Percentiles rank a stretch among this genome's conserved stretches.
Evolutionary conservation across 2,329 filamentous ascomycete species (phyloP).

Genomic region (Trichoderma citrinoviride): DNA sequence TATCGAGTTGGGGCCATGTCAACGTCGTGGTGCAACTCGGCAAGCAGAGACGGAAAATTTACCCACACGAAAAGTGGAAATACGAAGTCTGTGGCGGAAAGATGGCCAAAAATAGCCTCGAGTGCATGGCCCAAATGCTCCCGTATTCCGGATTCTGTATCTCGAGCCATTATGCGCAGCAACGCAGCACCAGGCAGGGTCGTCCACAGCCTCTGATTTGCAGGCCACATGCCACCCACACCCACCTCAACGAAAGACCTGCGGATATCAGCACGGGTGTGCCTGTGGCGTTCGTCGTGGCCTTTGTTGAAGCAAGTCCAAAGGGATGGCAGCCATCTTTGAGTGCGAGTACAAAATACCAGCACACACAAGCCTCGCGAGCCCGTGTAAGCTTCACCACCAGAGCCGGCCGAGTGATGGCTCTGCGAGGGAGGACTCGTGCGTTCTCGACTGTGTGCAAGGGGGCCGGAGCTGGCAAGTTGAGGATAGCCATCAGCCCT

Average conservation of each 20-base stretch:
- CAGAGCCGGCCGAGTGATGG: background rate
- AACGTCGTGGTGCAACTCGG: background rate
- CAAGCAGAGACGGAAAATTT: constrained; percentile 9
- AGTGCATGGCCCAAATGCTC: background rate
- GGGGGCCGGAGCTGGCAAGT: constrained; percentile 2
- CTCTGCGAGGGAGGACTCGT: background rate
- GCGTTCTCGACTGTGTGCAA: constrained; percentile 6
- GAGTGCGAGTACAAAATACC: background rate
- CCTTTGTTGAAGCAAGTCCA: background rate
- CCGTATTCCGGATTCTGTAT: background rate
- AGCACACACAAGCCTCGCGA: background rate
- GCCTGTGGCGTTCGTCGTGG: background rate
- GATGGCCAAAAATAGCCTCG: constrained; percentile 12
- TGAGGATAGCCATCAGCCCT: background rate
- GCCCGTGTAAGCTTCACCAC: background rate
- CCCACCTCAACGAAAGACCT: background rate
- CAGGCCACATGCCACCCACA: background rate
- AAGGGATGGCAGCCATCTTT: background rate
- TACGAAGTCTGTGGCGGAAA: background rate
- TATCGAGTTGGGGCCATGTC: background rate
- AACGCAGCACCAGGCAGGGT: background rate
- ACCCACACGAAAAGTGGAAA: constrained; percentile 13
- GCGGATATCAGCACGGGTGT: background rate
- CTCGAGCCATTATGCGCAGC: background rate
- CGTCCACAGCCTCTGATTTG: constrained; percentile 11